Percentiles rank a stretch among this genome's conserved stretches.
Conservation (phyloP, 495 filamentous ascomycete genomes). For the Penicillium pancosmium region DNA sequence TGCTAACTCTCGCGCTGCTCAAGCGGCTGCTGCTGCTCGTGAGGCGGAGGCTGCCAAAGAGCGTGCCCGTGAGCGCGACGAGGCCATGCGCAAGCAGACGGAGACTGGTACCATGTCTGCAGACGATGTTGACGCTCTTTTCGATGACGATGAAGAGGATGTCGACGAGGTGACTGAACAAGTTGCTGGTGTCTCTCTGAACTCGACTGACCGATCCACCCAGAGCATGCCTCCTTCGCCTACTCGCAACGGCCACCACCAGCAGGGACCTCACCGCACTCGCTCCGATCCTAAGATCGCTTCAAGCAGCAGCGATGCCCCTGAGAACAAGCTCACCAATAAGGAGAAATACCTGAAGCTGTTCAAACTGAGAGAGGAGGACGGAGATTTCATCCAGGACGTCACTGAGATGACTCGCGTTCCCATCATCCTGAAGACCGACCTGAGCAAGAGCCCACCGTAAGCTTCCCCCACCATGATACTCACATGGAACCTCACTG, state of each 20-base stretch:
- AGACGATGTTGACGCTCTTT: conserved; percentile 88
- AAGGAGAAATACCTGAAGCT: conserved; percentile 95
- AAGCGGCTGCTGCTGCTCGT: conserved; percentile 73
- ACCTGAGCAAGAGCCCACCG: conserved; percentile 98
- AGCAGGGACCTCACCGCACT: conserved; percentile 80
- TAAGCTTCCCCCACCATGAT: conserved; percentile 56
- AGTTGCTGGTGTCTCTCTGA: conserved; percentile 82
- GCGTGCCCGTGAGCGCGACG: conserved; percentile 78
- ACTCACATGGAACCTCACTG: conserved; percentile 28
- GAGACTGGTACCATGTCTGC: conserved; percentile 90
- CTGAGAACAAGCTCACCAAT: conserved; percentile 80
- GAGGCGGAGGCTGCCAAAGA: conserved; percentile 80
- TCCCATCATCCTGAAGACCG: conserved; percentile 96
- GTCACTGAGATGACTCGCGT: conserved; percentile 97
- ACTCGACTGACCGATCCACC: conserved; percentile 76
- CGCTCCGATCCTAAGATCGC: conserved; percentile 91
- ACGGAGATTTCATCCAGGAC: conserved; percentile 95
- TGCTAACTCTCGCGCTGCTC: conserved; percentile 57
- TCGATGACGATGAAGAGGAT: conserved; percentile 82
- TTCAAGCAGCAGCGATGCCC: conserved; percentile 64
- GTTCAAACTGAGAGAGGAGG: conserved; percentile 89
- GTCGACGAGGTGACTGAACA: conserved; percentile 83
- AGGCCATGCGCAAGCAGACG: conserved; percentile 85
- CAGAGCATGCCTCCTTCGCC: conserved; percentile 96
- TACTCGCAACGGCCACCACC: conserved; percentile 70